These are phyloP conservation scores for Skeletonema tropicum DNA, from an alignment of 108 stramenopile species.

Conservation along the genomic window DNA sequence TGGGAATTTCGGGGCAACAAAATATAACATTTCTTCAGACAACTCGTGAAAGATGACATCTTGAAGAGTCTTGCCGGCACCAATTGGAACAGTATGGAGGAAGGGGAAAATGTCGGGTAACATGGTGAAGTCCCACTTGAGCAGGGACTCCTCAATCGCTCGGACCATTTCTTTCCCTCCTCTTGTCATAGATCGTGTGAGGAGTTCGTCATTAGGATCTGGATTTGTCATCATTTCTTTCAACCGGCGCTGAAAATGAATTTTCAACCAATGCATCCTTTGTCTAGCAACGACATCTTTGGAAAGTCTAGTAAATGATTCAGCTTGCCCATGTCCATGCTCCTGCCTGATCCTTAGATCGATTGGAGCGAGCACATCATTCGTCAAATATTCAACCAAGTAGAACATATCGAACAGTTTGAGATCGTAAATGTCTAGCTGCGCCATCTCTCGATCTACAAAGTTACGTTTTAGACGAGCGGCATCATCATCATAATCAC, in stretches of 20 bases:
- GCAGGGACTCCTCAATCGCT: background rate
- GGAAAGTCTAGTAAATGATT: background rate
- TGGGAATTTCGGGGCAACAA: constrained; percentile 1
- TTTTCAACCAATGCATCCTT: constrained; percentile 32
- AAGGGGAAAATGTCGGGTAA: background rate
- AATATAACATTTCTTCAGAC: constrained; percentile 25
- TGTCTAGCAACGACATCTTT: constrained; percentile 27
- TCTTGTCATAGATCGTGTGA: background rate
- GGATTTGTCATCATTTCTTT: background rate
- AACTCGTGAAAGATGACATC: background rate
- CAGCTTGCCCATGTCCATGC: background rate
- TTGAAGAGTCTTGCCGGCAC: background rate
- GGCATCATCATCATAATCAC: constrained; percentile 23
- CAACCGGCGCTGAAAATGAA: constrained; percentile 13
- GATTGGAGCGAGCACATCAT: constrained; percentile 21
- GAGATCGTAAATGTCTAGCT: constrained; percentile 42
- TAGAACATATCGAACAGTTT: constrained; percentile 17
- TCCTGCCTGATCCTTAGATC: constrained; percentile 4
- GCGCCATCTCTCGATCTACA: constrained; percentile 49
- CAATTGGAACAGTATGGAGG: background rate
- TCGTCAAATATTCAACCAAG: constrained; percentile 31
- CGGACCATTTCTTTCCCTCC: background rate
- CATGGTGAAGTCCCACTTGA: background rate
- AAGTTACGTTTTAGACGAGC: constrained; percentile 56
- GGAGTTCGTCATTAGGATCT: background rate